phyloP scores from a whole-genome alignment of 2,329 filamentous ascomycete genomes.

The Paraconiothyrium brasiliense region DNA sequence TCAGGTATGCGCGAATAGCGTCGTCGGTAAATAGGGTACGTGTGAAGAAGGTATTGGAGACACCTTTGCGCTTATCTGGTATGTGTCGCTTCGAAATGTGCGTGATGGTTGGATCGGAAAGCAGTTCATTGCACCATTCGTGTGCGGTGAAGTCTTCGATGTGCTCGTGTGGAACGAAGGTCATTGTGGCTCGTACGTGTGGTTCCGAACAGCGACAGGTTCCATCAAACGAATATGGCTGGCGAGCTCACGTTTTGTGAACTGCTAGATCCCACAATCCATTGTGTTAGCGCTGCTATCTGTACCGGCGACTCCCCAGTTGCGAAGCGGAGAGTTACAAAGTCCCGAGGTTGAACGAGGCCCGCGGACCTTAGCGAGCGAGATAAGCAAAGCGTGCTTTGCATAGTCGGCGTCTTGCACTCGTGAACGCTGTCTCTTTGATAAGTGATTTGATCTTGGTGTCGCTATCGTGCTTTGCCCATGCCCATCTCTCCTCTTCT shows the following conservation, averaged over 20 bases:
- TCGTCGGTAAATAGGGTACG: slow-evolving; percentile 35
- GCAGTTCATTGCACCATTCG: slow-evolving; percentile 37
- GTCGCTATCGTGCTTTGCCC: no score
- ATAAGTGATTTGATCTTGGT: no score
- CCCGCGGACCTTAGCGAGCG: neutral
- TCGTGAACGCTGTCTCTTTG: no score
- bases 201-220: neutral
- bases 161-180: slow-evolving; percentile 25
- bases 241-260: neutral
- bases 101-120: slow-evolving; percentile 35
- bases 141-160: slow-evolving; percentile 37
- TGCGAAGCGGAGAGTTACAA: slow-evolving; percentile 5
- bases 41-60: slow-evolving; percentile 34
- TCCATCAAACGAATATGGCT: neutral
- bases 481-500: no score
- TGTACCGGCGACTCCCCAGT: slow-evolving; percentile 18
- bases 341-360: slow-evolving; percentile 19
- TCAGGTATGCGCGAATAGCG: slow-evolving; percentile 35
- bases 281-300: neutral
- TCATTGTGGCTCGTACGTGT: neutral
- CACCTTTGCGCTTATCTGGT: slow-evolving; percentile 7
- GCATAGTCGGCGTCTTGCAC: no score
- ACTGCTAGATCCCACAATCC: neutral
- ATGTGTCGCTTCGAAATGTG: slow-evolving; percentile 28
- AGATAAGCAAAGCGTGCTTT: neutral